Evolutionary conservation across 2,329 filamentous ascomycete species (phyloP).

Genomic region (Colletotrichum graminicola): DNA sequence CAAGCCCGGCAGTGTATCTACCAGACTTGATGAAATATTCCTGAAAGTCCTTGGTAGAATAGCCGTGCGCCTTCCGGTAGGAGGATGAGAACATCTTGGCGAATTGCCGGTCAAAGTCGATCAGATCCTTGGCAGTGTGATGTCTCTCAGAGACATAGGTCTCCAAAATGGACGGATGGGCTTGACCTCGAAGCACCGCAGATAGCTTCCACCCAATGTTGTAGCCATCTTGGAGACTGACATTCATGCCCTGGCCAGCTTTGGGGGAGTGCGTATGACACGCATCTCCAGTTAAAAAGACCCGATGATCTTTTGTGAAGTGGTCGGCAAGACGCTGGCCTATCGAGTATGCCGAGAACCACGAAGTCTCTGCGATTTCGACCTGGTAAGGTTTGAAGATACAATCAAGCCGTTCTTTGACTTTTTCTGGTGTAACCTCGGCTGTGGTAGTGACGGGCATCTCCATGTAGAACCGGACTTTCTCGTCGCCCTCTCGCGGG

Average conservation of each 20-base stretch:
- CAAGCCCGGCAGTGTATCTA: constrained; percentile 71
- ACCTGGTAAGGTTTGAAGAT: constrained; percentile 69
- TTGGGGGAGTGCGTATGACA: constrained; percentile 83
- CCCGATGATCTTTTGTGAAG: constrained; percentile 75
- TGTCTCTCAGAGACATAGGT: constrained; percentile 92
- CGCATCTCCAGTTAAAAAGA: constrained; percentile 81
- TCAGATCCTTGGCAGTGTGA: constrained; percentile 83
- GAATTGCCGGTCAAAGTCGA: constrained; percentile 90
- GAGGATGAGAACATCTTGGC: constrained; percentile 84
- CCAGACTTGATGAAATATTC: constrained; percentile 69
- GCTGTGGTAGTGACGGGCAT: constrained; percentile 63
- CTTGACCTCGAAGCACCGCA: constrained; percentile 85
- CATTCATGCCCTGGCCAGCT: constrained; percentile 85
- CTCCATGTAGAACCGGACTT: constrained; percentile 77
- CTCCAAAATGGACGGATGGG: constrained; percentile 77
- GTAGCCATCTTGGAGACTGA: constrained; percentile 82
- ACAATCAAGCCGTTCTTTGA: constrained; percentile 64
- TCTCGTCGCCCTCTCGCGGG: constrained; percentile 69
- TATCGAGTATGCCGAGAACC: constrained; percentile 83
- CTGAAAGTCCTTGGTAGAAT: constrained; percentile 63
- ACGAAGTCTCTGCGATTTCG: constrained; percentile 72
- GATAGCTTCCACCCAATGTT: constrained; percentile 98
- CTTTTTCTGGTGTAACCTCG: constrained; percentile 62
- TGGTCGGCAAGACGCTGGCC: constrained; percentile 78
- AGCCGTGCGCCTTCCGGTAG: constrained; percentile 51